phyloP scores from a whole-genome alignment of 331 rosid genomes.

The Rosa hybrid region DNA sequence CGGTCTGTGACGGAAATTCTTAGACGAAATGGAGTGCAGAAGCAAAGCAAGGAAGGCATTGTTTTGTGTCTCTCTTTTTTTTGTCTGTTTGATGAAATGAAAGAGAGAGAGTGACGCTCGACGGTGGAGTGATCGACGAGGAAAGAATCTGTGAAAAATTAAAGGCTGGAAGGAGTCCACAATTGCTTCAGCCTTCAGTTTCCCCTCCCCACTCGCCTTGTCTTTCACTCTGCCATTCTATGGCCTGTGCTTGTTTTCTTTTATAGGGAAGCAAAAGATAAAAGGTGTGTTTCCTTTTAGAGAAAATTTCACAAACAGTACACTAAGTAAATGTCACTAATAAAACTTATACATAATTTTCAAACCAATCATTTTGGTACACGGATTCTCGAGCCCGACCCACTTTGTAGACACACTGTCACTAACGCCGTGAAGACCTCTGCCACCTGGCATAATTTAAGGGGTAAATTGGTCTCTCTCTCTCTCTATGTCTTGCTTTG shows the following conservation, averaged over 20 bases:
- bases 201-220: slow-evolving; percentile 16
- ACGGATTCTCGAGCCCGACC: too few relatives aligned
- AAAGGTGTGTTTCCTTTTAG: background rate
- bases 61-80: background rate
- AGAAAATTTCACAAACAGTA: too few relatives aligned
- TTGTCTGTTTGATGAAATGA: slow-evolving; percentile 13
- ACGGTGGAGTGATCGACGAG: slow-evolving; percentile 42
- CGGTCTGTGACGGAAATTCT: slow-evolving; percentile 33
- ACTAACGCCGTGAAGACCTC: too few relatives aligned
- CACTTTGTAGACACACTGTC: too few relatives aligned
- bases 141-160: slow-evolving; percentile 30
- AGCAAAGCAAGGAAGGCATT: background rate
- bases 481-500: too few relatives aligned
- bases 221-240: background rate
- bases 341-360: too few relatives aligned
- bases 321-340: too few relatives aligned
- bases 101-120: slow-evolving; percentile 8
- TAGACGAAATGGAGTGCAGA: background rate
- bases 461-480: too few relatives aligned
- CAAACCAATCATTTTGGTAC: too few relatives aligned
- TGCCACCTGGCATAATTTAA: too few relatives aligned
- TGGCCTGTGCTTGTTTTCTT: background rate
- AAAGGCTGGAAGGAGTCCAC: background rate
- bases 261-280: background rate
- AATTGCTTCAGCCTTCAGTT: slow-evolving; percentile 12